Base-by-base conservation (phyloP, 768 basidiomycete genomes). In the Daedaleopsis sinensis region DNA sequence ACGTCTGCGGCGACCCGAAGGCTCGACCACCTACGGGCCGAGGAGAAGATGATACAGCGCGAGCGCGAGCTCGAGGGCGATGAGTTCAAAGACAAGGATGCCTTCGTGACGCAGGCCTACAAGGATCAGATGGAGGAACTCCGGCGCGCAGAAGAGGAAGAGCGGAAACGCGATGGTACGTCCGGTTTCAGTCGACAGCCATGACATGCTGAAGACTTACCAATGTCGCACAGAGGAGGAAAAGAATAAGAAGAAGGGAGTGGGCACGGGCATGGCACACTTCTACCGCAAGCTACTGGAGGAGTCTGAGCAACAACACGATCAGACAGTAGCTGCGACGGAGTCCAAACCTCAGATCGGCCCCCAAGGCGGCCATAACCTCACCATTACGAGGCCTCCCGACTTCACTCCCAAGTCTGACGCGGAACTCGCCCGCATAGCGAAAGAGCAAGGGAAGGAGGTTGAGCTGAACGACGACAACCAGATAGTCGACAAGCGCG, bases 71-170 rank as follows among this genome's bases (percentile, higher is more conserved):
- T 82, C 19, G 97, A 99, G 76, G 97, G 97, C 0, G 95, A 95
- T 63, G 84, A 94, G 72, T 99, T 93, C 72, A 82, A 82, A 58
- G 97, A 93, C 78, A 98, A 96, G 79, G 97, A 98, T 57, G 82
- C 87, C n/a, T 99, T 98, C 69, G 96, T 98, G 52, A 99, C 97
- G 0, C 93, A 94, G 69, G 94, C 93, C 23, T 99, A 99, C 78
- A 95, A 94, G 73, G 90, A 93, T 52, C 97, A 98, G 75, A 91
- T 97, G 87, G 95, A 86, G 51, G 92, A 96, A 75, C 86, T 98
- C 7, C 82, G 93, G 58, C 83, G 77, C 70, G 94, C 95, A 0
- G 97, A 98, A 71, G 94, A 94, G 71, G 96, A 98, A 69, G 97
- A 98, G 74, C 90, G 82, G 75, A 75, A 79, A 68, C 81, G 89